Percentiles rank a stretch among this genome's conserved stretches.
phyloP scores from a whole-genome alignment of 306 rosid genomes.

The Oxytropis ochrocephala region DNA sequence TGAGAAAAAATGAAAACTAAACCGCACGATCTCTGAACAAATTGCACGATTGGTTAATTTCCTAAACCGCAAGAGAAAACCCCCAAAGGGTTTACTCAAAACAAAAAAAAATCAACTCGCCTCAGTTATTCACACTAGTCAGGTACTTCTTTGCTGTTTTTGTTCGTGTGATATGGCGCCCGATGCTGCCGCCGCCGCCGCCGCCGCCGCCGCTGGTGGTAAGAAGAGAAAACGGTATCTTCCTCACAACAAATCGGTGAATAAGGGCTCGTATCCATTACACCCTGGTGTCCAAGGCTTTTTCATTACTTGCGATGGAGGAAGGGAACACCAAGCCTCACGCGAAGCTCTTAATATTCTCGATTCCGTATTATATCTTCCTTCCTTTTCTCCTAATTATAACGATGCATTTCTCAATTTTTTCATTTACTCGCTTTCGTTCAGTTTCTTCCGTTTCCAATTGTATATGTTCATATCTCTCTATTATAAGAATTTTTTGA shows the following conservation, averaged over 20 bases:
- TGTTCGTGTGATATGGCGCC: conserved; percentile 38
- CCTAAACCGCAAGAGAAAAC: no score
- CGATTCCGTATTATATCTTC: conserved; percentile 51
- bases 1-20: no score
- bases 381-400: not conserved
- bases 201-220: conserved; percentile 18
- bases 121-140: not conserved
- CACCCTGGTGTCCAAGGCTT: conserved; percentile 86
- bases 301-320: conserved; percentile 95
- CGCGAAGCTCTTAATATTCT: conserved; percentile 80
- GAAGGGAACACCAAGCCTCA: conserved; percentile 91
- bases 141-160: not conserved
- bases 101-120: not conserved
- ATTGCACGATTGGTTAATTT: no score
- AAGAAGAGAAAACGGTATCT: conserved; percentile 79
- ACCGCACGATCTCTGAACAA: no score
- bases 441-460: not conserved
- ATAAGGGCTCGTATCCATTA: conserved; percentile 84
- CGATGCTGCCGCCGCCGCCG: conserved; percentile 11
- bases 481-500: not conserved
- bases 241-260: conserved; percentile 74
- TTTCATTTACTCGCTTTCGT: not conserved
- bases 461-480: not conserved
- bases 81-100: no score
- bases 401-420: not conserved